Percentiles rank a stretch among this genome's conserved stretches.
phyloP scores from a whole-genome alignment of 495 filamentous ascomycete species.

The Hyaloscypha hepaticicola region DNA sequence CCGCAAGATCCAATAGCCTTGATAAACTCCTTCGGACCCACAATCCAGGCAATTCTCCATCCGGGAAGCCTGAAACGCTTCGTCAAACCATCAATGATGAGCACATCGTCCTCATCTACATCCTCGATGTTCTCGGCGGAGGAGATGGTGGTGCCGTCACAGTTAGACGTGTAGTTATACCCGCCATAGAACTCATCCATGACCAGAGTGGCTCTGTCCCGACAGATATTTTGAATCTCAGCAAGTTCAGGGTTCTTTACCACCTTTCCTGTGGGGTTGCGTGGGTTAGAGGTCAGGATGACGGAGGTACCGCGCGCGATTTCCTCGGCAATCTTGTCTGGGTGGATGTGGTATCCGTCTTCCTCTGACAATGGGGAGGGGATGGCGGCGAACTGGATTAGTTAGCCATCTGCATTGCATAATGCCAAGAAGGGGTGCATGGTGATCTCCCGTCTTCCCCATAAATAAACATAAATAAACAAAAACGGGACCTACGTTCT shows the following conservation, averaged over 20 bases:
- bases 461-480: no score
- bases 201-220: slow-evolving; percentile 84
- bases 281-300: slow-evolving; percentile 93
- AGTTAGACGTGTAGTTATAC: slow-evolving; percentile 90
- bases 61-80: slow-evolving; percentile 96
- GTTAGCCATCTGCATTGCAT: slow-evolving; percentile 8
- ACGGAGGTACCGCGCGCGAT: slow-evolving; percentile 84
- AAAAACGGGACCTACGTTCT: slow-evolving; percentile 24
- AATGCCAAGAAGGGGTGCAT: slow-evolving; percentile 5
- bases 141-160: slow-evolving; percentile 84
- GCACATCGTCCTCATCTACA: slow-evolving; percentile 67
- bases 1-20: slow-evolving; percentile 90
- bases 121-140: slow-evolving; percentile 82
- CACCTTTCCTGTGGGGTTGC: slow-evolving; percentile 91
- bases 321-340: slow-evolving; percentile 87
- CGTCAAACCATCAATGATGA: slow-evolving; percentile 93
- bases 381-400: slow-evolving; percentile 78
- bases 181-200: slow-evolving; percentile 97
- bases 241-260: slow-evolving; percentile 77
- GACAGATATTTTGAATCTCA: slow-evolving; percentile 87
- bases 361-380: slow-evolving; percentile 80
- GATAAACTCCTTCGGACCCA: slow-evolving; percentile 96
- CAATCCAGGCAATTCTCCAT: slow-evolving; percentile 95
- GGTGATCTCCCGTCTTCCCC: not conserved
- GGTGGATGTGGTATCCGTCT: slow-evolving; percentile 87